Percentiles rank a stretch among this genome's conserved stretches.
Evolutionary conservation across 139 green algal genomes (phyloP).

Genomic region (Closterium sp.): DNA sequence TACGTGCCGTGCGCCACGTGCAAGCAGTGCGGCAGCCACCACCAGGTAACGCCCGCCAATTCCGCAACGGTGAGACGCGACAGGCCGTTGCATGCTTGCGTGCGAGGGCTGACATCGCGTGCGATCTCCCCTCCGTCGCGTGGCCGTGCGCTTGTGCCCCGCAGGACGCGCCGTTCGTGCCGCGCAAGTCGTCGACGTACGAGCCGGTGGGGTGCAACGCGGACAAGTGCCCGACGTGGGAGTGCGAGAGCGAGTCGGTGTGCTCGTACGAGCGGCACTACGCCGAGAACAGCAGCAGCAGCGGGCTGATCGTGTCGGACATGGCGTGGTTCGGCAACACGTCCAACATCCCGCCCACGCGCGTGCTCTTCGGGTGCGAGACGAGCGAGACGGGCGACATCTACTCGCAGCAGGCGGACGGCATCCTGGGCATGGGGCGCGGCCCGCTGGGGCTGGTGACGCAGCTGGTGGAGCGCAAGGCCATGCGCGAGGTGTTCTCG

Average conservation of each 20-base stretch:
- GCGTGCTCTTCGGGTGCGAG: constrained; percentile 78
- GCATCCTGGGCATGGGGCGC: constrained; percentile 85
- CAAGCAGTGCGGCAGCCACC: constrained; percentile 48
- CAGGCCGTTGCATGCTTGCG: neutral
- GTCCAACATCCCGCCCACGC: neutral
- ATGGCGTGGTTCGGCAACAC: constrained; percentile 30
- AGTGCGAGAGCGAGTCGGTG: constrained; percentile 6
- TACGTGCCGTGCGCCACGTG: constrained; percentile 88
- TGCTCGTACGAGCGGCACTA: constrained; percentile 85
- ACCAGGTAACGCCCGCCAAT: constrained; percentile 11
- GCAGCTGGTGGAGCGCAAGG: constrained; percentile 69
- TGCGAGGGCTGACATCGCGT: neutral
- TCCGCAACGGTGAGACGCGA: too few relatives aligned
- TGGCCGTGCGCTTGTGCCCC: neutral
- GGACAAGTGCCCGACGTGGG: neutral
- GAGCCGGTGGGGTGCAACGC: constrained; percentile 9
- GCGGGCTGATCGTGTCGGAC: constrained; percentile 48
- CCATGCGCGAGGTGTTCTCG: constrained; percentile 77
- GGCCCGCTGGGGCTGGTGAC: constrained; percentile 26
- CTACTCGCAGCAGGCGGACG: constrained; percentile 83
- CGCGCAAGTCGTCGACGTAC: constrained; percentile 31
- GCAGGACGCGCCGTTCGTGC: constrained; percentile 27
- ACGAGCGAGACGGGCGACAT: constrained; percentile 86
- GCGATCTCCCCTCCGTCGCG: neutral
- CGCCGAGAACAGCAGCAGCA: constrained; percentile 57